These are phyloP conservation scores for Rhodamnia argentea DNA, from an alignment of 345 rosid species.

Conservation along the genomic window DNA sequence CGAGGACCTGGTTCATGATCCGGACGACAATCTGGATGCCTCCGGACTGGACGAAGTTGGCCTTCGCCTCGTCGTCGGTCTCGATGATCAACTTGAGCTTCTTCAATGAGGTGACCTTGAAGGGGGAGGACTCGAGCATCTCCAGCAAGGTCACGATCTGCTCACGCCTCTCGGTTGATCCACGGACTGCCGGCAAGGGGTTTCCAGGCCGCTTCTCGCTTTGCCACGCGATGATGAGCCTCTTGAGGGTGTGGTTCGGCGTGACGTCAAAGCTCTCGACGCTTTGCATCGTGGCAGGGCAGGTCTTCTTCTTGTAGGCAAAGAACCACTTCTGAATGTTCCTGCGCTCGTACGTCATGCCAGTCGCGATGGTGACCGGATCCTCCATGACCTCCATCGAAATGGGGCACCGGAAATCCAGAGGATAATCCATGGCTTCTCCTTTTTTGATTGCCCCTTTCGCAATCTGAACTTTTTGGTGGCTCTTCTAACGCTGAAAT, in stretches of 20 bases:
- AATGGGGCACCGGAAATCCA: slow-evolving; percentile 34
- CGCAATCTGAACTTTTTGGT: not conserved
- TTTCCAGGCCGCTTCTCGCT: not conserved
- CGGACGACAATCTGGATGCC: slow-evolving; percentile 10
- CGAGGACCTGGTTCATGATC: slow-evolving; percentile 7
- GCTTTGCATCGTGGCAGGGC: slow-evolving; percentile 34
- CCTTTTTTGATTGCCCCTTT: not conserved
- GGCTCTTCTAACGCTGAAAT: not conserved
- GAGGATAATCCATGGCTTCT: slow-evolving; percentile 8
- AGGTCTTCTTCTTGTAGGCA: slow-evolving; percentile 23
- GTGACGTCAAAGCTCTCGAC: slow-evolving; percentile 9
- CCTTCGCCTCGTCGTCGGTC: slow-evolving; percentile 1
- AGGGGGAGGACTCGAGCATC: slow-evolving; percentile 16
- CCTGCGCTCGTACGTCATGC: slow-evolving; percentile 37
- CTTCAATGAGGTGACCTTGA: slow-evolving; percentile 18
- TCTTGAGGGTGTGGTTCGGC: slow-evolving; percentile 23
- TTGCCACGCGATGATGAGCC: slow-evolving; percentile 19
- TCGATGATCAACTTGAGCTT: slow-evolving; percentile 8
- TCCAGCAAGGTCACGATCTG: slow-evolving; percentile 11
- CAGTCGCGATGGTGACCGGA: slow-evolving; percentile 42
- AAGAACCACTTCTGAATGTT: slow-evolving; percentile 44
- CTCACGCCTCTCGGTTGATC: not conserved
- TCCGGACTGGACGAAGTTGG: slow-evolving; percentile 5
- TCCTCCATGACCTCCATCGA: slow-evolving; percentile 38
- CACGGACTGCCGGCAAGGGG: not conserved